phyloP scores from a whole-genome alignment of 2,329 filamentous ascomycete genomes.

The Aspergillus sp. region DNA sequence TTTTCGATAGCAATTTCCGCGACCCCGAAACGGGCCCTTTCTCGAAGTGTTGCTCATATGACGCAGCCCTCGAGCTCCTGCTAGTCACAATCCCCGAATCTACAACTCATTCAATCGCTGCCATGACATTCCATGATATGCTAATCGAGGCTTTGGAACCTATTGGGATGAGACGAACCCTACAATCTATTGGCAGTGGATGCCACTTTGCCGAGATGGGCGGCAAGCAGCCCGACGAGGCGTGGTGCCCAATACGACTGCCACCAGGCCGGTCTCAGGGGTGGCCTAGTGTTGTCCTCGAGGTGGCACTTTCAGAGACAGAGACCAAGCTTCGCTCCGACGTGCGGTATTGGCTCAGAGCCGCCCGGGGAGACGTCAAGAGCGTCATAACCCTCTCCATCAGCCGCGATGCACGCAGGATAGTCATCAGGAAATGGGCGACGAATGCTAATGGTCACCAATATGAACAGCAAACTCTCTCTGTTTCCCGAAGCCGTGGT shows the following conservation, averaged over 20 bases:
- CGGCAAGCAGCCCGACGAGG: conserved; percentile 4
- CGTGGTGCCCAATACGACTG: neutral
- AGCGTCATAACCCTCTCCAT: conserved; percentile 3
- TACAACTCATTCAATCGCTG: neutral
- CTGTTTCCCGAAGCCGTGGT: neutral
- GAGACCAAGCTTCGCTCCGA: conserved; percentile 2
- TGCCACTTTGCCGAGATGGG: neutral
- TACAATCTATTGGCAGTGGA: neutral
- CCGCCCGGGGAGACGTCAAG: conserved; percentile 2
- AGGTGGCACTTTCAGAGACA: conserved; percentile 2
- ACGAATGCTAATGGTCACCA: neutral
- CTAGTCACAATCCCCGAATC: neutral
- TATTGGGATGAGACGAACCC: neutral
- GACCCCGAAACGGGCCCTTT: neutral
- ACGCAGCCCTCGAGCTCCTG: neutral
- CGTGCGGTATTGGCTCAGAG: conserved; percentile 3
- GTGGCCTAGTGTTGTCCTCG: conserved; percentile 6
- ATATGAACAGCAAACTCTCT: neutral
- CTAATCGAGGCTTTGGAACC: neutral
- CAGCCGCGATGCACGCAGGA: neutral
- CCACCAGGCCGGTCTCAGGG: neutral
- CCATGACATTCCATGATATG: neutral
- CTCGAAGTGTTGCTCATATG: conserved; percentile 4
- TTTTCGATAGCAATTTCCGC: neutral
- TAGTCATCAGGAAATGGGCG: conserved; percentile 7